Conservation (phyloP, 768 basidiomycete genomes). For the Macrolepiota albuminosa region DNA sequence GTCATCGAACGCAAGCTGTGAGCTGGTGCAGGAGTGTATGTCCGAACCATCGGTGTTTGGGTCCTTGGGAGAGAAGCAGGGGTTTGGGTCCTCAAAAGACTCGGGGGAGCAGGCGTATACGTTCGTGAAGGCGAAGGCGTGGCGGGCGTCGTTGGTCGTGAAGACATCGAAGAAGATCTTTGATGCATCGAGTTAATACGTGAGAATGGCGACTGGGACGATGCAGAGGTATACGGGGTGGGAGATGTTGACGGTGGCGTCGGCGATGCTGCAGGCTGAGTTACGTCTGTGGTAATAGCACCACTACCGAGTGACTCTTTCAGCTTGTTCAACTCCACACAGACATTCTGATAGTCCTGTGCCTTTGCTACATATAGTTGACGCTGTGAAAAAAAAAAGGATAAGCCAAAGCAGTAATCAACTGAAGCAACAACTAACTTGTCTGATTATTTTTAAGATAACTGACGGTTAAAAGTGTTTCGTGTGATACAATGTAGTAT, state of each 20-base stretch:
- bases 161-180: constrained; percentile 54
- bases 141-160: constrained; percentile 43
- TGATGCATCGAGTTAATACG: constrained; percentile 51
- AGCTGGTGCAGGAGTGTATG: constrained; percentile 42
- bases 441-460: constrained; percentile 35
- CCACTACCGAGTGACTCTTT: constrained; percentile 33
- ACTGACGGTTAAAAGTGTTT: constrained; percentile 15
- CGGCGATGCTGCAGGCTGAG: constrained; percentile 28
- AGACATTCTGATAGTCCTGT: constrained; percentile 66
- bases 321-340: constrained; percentile 57
- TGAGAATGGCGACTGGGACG: constrained; percentile 37
- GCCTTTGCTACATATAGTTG: constrained; percentile 59
- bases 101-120: constrained; percentile 32
- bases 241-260: constrained; percentile 35
- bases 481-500: constrained; percentile 11
- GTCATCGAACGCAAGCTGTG: constrained; percentile 27
- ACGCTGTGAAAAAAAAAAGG: constrained; percentile 36
- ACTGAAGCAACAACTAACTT: constrained; percentile 42
- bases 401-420: constrained; percentile 8
- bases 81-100: constrained; percentile 26
- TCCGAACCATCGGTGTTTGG: constrained; percentile 19
- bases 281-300: constrained; percentile 27
- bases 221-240: constrained; percentile 26
- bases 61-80: constrained; percentile 28
- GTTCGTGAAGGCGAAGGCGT: constrained; percentile 36